These are phyloP conservation scores for Sclerotinia trifoliorum DNA, from an alignment of 2,329 filamentous ascomycete species.

Conservation along the genomic window DNA sequence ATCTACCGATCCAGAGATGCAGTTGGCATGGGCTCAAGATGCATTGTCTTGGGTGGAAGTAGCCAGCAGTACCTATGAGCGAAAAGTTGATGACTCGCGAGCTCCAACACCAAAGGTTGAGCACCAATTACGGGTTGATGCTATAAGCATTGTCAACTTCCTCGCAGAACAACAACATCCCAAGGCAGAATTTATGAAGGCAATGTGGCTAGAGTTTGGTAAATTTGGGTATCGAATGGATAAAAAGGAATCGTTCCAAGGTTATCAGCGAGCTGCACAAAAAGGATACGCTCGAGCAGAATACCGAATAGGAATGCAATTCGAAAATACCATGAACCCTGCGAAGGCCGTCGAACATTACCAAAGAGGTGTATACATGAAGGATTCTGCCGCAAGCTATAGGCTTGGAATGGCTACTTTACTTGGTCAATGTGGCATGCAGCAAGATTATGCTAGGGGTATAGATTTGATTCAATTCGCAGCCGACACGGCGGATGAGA, in stretches of 20 bases:
- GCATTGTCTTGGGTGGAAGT: constrained; percentile 86
- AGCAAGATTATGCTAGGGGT: constrained; percentile 74
- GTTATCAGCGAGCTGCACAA: constrained; percentile 82
- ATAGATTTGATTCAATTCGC: constrained; percentile 80
- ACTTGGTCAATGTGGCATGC: constrained; percentile 87
- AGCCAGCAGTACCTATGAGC: constrained; percentile 67
- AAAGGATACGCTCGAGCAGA: constrained; percentile 85
- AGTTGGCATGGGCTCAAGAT: constrained; percentile 95
- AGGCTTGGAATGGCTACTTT: constrained; percentile 97
- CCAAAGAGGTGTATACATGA: constrained; percentile 71
- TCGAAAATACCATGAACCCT: constrained; percentile 90
- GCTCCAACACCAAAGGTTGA: constrained; percentile 82
- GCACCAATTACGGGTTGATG: constrained; percentile 82
- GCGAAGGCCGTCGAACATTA: constrained; percentile 91
- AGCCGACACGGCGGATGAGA: constrained; percentile 87
- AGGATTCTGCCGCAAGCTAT: constrained; percentile 83
- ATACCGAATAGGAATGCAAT: constrained; percentile 98
- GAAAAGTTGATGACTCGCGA: constrained; percentile 48
- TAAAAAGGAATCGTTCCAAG: constrained; percentile 89
- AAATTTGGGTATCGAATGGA: constrained; percentile 89
- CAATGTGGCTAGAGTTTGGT: constrained; percentile 97
- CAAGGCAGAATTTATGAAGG: constrained; percentile 88
- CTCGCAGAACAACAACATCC: constrained; percentile 89
- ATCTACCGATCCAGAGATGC: constrained; percentile 93
- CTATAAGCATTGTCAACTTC: constrained; percentile 88